A percentile compares a stretch with the other conserved stretches of the same genome.
Evolutionary conservation across 345 rosid genomes (phyloP).

Genomic region (Aegle marmelos): DNA sequence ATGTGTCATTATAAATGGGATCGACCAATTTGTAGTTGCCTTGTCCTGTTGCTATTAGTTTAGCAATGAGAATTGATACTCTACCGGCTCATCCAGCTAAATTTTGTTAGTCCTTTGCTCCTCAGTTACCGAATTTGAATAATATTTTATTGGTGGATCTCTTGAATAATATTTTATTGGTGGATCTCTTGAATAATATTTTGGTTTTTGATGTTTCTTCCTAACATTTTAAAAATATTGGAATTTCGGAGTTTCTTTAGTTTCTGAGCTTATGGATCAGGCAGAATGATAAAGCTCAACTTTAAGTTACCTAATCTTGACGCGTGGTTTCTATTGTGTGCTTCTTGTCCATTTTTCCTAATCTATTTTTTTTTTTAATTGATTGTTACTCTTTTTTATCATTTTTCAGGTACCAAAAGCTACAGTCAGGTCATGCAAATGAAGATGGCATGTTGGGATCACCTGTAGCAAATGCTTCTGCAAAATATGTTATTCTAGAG

Average conservation of each 20-base stretch:
- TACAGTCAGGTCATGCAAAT: slow-evolving; percentile 42
- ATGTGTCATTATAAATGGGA: not conserved
- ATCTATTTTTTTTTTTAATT: not conserved
- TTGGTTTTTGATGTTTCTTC: no score
- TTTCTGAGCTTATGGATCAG: not conserved
- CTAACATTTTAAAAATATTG: no score
- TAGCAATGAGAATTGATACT: not conserved
- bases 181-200: no score
- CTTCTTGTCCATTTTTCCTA: not conserved
- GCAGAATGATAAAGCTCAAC: not conserved
- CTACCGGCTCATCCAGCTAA: not conserved
- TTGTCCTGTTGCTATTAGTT: not conserved
- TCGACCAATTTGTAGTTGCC: not conserved
- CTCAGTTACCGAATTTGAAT: not conserved
- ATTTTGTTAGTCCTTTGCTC: not conserved
- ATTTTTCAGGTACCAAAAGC: slow-evolving; percentile 63
- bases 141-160: no score
- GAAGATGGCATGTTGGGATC: slow-evolving; percentile 30
- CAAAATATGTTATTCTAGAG: slow-evolving; percentile 86
- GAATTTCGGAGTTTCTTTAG: no score
- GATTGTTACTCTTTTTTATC: not conserved
- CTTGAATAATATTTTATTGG: no score
- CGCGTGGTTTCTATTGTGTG: not conserved
- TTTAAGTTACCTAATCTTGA: not conserved
- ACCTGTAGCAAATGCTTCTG: slow-evolving; percentile 30